phyloP scores from a whole-genome alignment of 2,329 filamentous ascomycete species.

The Ceratocystis eucalypticola region DNA sequence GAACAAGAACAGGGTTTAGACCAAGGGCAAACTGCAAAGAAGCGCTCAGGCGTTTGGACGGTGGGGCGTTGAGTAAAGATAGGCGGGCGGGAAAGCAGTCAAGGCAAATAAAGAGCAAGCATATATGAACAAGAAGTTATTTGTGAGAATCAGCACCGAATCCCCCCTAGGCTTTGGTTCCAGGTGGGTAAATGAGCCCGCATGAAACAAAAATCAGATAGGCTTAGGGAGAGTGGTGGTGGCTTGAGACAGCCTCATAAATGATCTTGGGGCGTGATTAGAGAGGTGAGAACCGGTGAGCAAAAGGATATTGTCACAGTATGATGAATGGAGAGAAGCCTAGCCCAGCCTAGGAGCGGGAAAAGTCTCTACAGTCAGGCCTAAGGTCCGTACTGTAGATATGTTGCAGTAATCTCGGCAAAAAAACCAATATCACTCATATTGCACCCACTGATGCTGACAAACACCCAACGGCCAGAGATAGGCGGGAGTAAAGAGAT shows the following conservation, averaged over 20 bases:
- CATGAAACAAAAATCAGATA: background rate
- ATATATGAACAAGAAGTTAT: background rate
- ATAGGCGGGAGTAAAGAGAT: background rate
- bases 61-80: background rate
- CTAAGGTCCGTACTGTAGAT: background rate
- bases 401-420: background rate
- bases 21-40: background rate
- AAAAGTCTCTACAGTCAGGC: background rate
- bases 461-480: background rate
- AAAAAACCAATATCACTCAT: background rate
- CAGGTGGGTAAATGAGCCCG: background rate
- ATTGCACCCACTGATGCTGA: background rate
- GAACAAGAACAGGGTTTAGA: background rate
- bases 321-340: background rate
- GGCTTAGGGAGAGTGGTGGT: background rate
- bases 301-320: background rate
- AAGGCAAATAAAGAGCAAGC: background rate
- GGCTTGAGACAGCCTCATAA: background rate
- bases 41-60: background rate
- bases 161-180: background rate
- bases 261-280: background rate
- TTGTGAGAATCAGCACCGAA: background rate
- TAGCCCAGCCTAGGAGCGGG: background rate
- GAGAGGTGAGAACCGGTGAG: background rate
- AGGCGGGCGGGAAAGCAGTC: background rate